Percentiles rank a stretch among this genome's conserved stretches.
These are phyloP conservation scores for Anthracocystis walkeri DNA, from an alignment of 1,284 basidiomycete genomes.

Conservation along the genomic window DNA sequence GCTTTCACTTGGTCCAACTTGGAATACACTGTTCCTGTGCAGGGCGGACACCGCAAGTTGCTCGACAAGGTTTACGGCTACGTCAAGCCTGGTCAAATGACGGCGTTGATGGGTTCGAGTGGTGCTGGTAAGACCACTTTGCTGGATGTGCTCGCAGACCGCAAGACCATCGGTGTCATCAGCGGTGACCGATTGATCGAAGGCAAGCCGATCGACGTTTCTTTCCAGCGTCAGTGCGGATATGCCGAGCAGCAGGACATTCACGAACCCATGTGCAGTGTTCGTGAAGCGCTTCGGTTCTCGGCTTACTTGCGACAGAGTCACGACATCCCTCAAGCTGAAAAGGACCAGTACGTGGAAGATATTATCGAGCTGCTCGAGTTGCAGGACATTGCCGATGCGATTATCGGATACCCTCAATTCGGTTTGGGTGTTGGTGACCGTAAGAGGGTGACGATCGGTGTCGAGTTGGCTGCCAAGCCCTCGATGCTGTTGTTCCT, in stretches of 20 bases:
- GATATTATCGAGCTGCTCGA: conserved; percentile 83
- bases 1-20: conserved; percentile 72
- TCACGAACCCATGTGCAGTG: conserved; percentile 84
- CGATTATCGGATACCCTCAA: conserved; percentile 74
- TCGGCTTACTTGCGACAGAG: conserved; percentile 86
- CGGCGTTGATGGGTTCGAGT: conserved; percentile 79
- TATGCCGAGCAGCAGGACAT: conserved; percentile 83
- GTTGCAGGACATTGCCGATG: conserved; percentile 78
- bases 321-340: conserved; percentile 75
- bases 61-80: conserved; percentile 85
- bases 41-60: conserved; percentile 75
- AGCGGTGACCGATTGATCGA: conserved; percentile 83
- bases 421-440: conserved; percentile 74
- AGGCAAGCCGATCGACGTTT: conserved; percentile 77
- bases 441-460: conserved; percentile 79
- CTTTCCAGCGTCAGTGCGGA: conserved; percentile 78
- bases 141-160: conserved; percentile 84
- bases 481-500: conserved; percentile 77
- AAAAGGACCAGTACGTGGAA: conserved; percentile 86
- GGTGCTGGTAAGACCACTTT: conserved; percentile 76
- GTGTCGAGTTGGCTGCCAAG: conserved; percentile 82
- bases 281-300: conserved; percentile 85
- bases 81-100: conserved; percentile 82
- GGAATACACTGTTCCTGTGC: conserved; percentile 72
- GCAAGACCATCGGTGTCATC: conserved; percentile 83